Percentiles rank a stretch among this genome's conserved stretches.
Conservation (phyloP, 1,139 yeast genomes). For the Kodamaea plutei region DNA sequence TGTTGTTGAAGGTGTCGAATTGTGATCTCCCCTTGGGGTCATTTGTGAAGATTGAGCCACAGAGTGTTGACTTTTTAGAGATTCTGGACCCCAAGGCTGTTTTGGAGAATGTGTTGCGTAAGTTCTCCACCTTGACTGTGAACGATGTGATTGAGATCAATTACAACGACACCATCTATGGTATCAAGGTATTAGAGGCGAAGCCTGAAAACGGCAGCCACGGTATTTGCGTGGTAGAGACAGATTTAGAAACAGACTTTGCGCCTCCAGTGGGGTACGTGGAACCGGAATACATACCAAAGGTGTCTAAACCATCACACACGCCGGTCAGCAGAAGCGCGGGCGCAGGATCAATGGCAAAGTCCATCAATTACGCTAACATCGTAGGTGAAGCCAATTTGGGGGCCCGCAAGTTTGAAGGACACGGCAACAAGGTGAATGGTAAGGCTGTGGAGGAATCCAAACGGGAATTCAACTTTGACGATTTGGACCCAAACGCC, state of each 20-base stretch:
- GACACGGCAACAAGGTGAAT: slow-evolving; percentile 70
- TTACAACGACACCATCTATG: slow-evolving; percentile 79
- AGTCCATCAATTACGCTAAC: slow-evolving; percentile 63
- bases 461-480: slow-evolving; percentile 22
- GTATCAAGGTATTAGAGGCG: slow-evolving; percentile 81
- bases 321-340: slow-evolving; percentile 35
- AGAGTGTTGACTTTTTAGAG: slow-evolving; percentile 86
- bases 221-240: slow-evolving; percentile 92
- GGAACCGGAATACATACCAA: slow-evolving; percentile 66
- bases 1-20: slow-evolving; percentile 66
- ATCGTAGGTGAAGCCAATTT: slow-evolving; percentile 42
- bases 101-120: slow-evolving; percentile 82
- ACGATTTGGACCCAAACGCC: slow-evolving; percentile 47
- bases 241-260: slow-evolving; percentile 94
- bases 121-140: slow-evolving; percentile 83
- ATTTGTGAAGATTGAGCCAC: slow-evolving; percentile 94
- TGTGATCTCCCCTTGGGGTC: slow-evolving; percentile 82
- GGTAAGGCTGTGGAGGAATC: slow-evolving; percentile 46
- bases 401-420: slow-evolving; percentile 37
- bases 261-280: slow-evolving; percentile 99
- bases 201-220: slow-evolving; percentile 66
- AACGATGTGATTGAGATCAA: slow-evolving; percentile 81
- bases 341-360: slow-evolving; percentile 77
- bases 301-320: slow-evolving; percentile 20
- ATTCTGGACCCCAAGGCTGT: slow-evolving; percentile 97